Base-by-base conservation (phyloP, 139 green algal genomes). In the Ettlia oleoabundans region DNA sequence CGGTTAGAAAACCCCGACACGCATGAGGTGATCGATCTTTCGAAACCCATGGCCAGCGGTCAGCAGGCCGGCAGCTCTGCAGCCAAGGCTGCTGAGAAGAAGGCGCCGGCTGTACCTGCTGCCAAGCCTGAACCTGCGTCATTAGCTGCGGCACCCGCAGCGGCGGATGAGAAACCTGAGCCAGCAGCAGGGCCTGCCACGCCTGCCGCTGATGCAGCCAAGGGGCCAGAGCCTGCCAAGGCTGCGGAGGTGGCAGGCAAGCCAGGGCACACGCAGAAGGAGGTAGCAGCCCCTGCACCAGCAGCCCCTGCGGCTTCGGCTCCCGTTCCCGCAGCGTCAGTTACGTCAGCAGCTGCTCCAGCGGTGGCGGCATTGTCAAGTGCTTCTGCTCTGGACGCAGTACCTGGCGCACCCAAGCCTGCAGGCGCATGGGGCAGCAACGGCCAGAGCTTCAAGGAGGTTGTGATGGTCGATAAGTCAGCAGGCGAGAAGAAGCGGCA, bases 1-100 rank as follows among this genome's bases (percentile, higher is more conserved):
- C 33, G 67, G 28, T 74, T 87, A 41, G 83, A 87, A 52, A 67
- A 87, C 51, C 83, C 83, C 24, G 37, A 76, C 28, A 87, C 83
- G 13, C 83, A 87, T 35, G 52, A 84, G 67, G 67, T 55, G 55
- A 41, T 87, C 41, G 65, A 87, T 43, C 65, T 87, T 18, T 63
- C 63, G 1, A 66, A 84, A 21, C 32, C 35, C 10, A 51, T 84
- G 53, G 52, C 51, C n/a, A 51, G 58, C n/a, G 38, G 63, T 9
- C 55, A 74, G 47, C 61, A 52, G 26, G 64, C 32, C 5, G 42
- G 62, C 7, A 43, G n/a, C 18, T 42, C 47, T 0, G 8, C 73
- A 13, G 40, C 41, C 24, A 13, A 64, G 7, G 52, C 51, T n/a
- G 70, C 51, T 10, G 70, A 51, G n/a, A n/a, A 7, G 8, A 10